These are phyloP conservation scores for Globisporangium paroecandrum DNA, from an alignment of 352 stramenopile species.

Conservation along the genomic window DNA sequence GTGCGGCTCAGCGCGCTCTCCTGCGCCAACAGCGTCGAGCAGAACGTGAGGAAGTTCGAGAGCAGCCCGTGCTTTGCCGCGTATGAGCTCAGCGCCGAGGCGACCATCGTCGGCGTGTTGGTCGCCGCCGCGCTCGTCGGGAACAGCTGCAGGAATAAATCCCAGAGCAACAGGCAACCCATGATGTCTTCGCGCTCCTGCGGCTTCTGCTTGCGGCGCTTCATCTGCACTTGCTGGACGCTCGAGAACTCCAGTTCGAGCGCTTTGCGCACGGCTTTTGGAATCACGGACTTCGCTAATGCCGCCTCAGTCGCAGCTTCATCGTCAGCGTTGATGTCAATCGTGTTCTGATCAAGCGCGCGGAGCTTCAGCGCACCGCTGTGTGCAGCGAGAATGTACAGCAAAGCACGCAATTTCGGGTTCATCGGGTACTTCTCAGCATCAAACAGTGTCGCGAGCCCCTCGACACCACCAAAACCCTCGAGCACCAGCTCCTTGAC, in stretches of 20 bases:
- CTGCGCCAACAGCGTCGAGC: constrained; percentile 58
- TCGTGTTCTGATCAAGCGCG: constrained; percentile 36
- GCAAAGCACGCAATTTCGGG: constrained; percentile 42
- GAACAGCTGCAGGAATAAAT: constrained; percentile 82
- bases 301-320: constrained; percentile 68
- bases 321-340: constrained; percentile 80
- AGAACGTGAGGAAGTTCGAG: constrained; percentile 59
- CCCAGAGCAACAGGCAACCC: constrained; percentile 65
- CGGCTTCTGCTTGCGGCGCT: constrained; percentile 45
- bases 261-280: constrained; percentile 54
- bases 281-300: constrained; percentile 60
- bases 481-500: constrained; percentile 56
- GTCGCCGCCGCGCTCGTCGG: constrained; percentile 24
- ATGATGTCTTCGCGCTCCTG: constrained; percentile 54
- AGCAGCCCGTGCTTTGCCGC: constrained; percentile 56
- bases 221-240: constrained; percentile 35
- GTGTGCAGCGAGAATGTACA: constrained; percentile 62
- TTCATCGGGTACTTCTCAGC: constrained; percentile 42
- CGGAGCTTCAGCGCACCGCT: constrained; percentile 40
- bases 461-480: constrained; percentile 55
- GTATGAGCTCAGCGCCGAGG: constrained; percentile 74
- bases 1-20: constrained; percentile 31
- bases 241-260: constrained; percentile 50
- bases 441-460: constrained; percentile 64
- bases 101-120: constrained; percentile 37